phyloP scores from a whole-genome alignment of 192 early-diverging fungal genomes.

The Allomyces javanicus region DNA sequence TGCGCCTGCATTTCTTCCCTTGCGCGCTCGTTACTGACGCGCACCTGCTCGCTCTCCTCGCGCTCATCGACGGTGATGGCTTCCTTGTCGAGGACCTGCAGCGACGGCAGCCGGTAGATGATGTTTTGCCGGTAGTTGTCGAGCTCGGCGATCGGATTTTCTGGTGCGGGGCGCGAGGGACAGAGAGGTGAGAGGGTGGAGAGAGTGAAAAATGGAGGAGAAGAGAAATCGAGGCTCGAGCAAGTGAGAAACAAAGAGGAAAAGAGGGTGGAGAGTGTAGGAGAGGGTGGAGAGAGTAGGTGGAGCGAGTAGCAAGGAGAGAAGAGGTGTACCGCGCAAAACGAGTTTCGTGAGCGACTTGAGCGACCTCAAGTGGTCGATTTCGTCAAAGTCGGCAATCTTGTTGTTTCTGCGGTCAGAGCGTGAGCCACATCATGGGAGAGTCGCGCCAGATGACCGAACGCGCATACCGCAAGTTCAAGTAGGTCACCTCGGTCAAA shows the following conservation, averaged over 20 bases:
- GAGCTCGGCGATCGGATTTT: constrained; percentile 22
- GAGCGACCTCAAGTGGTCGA: constrained; percentile 16
- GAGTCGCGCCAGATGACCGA: no score
- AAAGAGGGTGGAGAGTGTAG: no score
- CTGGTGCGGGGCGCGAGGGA: constrained; percentile 5
- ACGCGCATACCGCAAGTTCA: constrained; percentile 21
- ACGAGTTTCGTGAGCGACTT: constrained; percentile 17
- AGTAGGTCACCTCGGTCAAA: constrained; percentile 15
- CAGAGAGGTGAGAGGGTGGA: no score
- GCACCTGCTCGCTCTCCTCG: constrained; percentile 22
- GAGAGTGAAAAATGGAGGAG: no score
- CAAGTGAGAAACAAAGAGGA: no score
- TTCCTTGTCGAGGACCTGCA: constrained; percentile 35
- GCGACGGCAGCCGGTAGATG: constrained; percentile 15
- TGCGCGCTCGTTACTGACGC: not conserved
- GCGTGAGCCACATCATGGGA: no score
- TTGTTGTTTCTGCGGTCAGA: constrained; percentile 27
- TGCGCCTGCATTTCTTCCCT: not conserved
- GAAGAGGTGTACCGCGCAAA: constrained; percentile 12
- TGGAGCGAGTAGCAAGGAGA: no score
- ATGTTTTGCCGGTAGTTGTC: constrained; percentile 29
- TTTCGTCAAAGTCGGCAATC: constrained; percentile 17
- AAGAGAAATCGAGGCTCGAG: no score
- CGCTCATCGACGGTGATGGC: constrained; percentile 26
- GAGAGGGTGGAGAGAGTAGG: no score